These are phyloP conservation scores for Inga laurina DNA, from an alignment of 306 rosid species.

Conservation along the genomic window DNA sequence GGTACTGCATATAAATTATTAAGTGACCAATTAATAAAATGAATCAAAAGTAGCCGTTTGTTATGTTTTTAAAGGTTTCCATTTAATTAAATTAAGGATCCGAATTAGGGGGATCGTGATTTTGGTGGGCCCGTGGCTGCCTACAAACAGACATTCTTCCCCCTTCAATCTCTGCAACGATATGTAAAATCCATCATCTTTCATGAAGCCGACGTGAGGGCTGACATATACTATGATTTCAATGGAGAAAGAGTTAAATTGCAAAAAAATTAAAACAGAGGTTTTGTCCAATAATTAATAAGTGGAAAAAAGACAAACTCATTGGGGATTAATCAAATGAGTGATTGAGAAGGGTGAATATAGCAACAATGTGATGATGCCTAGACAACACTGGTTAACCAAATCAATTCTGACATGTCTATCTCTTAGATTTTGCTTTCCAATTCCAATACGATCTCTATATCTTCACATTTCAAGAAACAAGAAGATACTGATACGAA, in stretches of 20 bases:
- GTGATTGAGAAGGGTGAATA: background rate
- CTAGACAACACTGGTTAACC: background rate
- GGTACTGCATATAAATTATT: conserved; percentile 44
- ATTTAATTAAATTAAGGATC: background rate
- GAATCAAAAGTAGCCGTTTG: background rate
- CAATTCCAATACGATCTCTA: background rate
- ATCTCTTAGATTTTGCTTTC: background rate
- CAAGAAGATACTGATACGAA: background rate
- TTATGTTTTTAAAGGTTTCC: background rate
- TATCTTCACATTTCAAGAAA: background rate
- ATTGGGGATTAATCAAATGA: background rate
- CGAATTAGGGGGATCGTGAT: background rate
- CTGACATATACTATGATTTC: no score
- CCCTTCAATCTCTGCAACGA: background rate
- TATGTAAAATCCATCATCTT: background rate
- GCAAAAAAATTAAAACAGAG: no score
- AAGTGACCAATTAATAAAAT: background rate
- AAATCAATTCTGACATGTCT: background rate
- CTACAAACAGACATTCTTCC: background rate
- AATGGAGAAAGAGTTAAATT: no score
- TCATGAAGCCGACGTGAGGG: background rate
- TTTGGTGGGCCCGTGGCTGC: background rate
- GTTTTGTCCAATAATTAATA: background rate
- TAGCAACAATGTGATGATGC: background rate
- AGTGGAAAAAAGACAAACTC: background rate